Evolutionary conservation across 2,329 filamentous ascomycete genomes (phyloP).

Genomic region (Penicillium sp.): DNA sequence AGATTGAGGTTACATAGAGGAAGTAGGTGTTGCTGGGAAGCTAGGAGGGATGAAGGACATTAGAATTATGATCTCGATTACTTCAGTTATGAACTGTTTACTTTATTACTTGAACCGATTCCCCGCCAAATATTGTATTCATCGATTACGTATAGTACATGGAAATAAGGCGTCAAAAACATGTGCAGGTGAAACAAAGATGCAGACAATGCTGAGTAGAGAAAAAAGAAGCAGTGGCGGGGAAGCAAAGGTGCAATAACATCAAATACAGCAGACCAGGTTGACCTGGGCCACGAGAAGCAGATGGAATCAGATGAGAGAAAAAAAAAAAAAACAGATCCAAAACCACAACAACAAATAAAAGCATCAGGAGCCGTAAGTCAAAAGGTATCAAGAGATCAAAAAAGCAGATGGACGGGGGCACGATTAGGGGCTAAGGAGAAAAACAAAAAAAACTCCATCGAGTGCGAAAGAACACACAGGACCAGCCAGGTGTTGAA

Average conservation of each 20-base stretch:
- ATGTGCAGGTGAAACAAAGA: slow-evolving; percentile 29
- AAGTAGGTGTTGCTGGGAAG: background rate
- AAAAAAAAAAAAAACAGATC: slow-evolving; percentile 17
- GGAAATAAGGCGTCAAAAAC: slow-evolving; percentile 31
- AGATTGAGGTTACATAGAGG: slow-evolving; percentile 1
- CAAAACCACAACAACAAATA: slow-evolving; percentile 8
- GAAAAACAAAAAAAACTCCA: slow-evolving; percentile 36
- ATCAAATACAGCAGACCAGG: slow-evolving; percentile 23
- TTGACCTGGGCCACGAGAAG: slow-evolving; percentile 16
- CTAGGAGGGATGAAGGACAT: too few species aligned
- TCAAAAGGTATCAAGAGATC: slow-evolving; percentile 36
- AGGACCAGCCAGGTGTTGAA: slow-evolving; percentile 49
- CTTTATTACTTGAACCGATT: slow-evolving; percentile 4
- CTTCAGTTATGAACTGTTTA: background rate
- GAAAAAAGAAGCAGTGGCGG: slow-evolving; percentile 17
- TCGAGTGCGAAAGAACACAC: slow-evolving; percentile 45
- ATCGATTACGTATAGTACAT: slow-evolving; percentile 42
- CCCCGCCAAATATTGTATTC: slow-evolving; percentile 34
- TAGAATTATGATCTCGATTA: background rate
- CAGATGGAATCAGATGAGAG: slow-evolving; percentile 22
- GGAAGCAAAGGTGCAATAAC: slow-evolving; percentile 29
- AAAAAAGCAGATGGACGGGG: slow-evolving; percentile 29
- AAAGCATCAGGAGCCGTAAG: slow-evolving; percentile 8
- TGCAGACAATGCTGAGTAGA: slow-evolving; percentile 23
- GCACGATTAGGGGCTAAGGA: slow-evolving; percentile 37